Base-by-base conservation (phyloP, 768 basidiomycete genomes). In the Rickenella mellea region DNA sequence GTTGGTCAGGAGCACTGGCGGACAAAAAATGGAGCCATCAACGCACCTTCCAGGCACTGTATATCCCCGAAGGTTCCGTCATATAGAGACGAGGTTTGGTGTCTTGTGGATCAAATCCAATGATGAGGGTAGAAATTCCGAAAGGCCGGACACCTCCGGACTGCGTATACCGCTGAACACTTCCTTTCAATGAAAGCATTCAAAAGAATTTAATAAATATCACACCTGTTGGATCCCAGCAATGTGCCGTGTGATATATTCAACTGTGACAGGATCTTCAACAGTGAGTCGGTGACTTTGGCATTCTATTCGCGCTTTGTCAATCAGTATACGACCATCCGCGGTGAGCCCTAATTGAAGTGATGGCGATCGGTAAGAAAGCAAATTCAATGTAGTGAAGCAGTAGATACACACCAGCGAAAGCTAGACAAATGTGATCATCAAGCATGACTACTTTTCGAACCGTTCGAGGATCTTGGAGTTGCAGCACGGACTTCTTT, bases 91-190 rank as follows among this genome's bases (percentile, higher is more conserved):
- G 79, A 33, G 96, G 96, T 48, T 71, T 73, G 33, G 72, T 72
- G 55, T 94, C 93, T 59, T 94, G 69, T 15, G 93, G 94, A 59
- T 99, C 94, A 60, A 98, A 99, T 33, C 96, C 96, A 49, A 97
- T 79, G 48, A 99, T 86, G 39, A 99, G 74, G 8, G 93, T 97
- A 11, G 94, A 93, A 52, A 98, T 92, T 51, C 96, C 96, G 55
- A 99, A 99, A 21, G 96, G 96, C 44, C 96, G 76, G 40, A 96
- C 92, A 70, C 96, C 96, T 48, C 96, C 96, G 9, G 93, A 96
- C 72, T 99, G 96, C 11, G 96, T 98, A 67, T 98, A 98, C 60
- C 80, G 78, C 91, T 94, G 53, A 8, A 33, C 25, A 26, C 42
- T n/a, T 37, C 26, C 6, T 27, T 15, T 42, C n/a, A n/a, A 32